Percentiles rank a stretch among this genome's conserved stretches.
These are phyloP conservation scores for Papiliotrema nemorosa DNA, from an alignment of 1,284 basidiomycete species.

Conservation along the genomic window DNA sequence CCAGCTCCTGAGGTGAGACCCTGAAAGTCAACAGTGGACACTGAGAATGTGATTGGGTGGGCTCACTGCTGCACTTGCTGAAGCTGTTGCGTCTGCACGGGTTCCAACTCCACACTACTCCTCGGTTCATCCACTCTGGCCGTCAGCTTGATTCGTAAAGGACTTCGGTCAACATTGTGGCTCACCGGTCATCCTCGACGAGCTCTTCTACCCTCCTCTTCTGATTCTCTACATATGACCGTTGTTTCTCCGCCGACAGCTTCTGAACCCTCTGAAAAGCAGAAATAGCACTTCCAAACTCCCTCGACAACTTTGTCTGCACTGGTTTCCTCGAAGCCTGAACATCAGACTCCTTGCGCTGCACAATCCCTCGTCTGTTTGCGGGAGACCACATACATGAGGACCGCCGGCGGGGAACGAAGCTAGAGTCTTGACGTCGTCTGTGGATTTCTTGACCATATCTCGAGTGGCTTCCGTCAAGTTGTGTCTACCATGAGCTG, in stretches of 20 bases:
- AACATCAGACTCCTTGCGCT: background rate
- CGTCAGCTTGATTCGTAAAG: background rate
- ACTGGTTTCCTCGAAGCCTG: slow-evolving; percentile 48
- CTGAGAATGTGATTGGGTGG: slow-evolving; percentile 3
- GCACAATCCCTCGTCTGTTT: background rate
- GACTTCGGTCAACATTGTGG: slow-evolving; percentile 1
- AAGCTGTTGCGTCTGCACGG: slow-evolving; percentile 39
- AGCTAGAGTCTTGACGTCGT: slow-evolving; percentile 83
- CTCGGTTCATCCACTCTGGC: slow-evolving; percentile 28
- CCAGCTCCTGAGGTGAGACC: slow-evolving; percentile 82
- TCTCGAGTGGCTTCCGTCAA: slow-evolving; percentile 88
- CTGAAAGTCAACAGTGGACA: slow-evolving; percentile 51
- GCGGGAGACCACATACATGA: slow-evolving; percentile 11
- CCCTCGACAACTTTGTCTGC: slow-evolving; percentile 86
- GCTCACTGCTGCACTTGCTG: slow-evolving; percentile 34
- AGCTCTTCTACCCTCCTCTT: slow-evolving; percentile 38
- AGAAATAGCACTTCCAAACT: slow-evolving; percentile 82
- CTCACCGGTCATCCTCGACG: slow-evolving; percentile 32
- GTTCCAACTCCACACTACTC: slow-evolving; percentile 40
- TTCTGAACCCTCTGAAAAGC: slow-evolving; percentile 90
- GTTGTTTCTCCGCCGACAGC: slow-evolving; percentile 78
- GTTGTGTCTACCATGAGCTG: slow-evolving; percentile 55
- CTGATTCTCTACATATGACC: slow-evolving; percentile 71
- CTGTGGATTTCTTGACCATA: slow-evolving; percentile 89
- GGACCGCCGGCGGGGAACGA: slow-evolving; percentile 57